Base-by-base conservation (phyloP, 75 land plant genomes). In the Selaginella moellendorffii region DNA sequence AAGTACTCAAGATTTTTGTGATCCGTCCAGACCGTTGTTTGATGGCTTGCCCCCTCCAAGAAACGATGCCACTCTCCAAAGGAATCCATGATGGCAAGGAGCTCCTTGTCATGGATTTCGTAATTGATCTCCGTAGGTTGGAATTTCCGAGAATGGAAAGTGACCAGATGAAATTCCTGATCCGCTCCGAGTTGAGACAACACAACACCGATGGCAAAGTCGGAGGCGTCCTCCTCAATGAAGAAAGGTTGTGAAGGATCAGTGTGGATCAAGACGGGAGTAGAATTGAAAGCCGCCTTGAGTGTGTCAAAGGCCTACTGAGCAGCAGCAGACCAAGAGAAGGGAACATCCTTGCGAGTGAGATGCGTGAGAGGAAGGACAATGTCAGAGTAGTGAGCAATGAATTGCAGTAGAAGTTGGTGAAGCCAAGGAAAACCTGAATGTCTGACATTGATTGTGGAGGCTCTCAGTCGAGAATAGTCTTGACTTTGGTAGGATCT, bases 1-100 rank as follows among this genome's bases (percentile, higher is more conserved):
- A 68, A 68, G 31, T 68, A 68, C 21, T 53, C 28, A 1, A 68
- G 30, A 23, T 68, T 68, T 31, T 68, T 71, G 29, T 71, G 73
- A 22, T 71, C 31, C 20, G 68, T 71, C n/a, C 31, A 23, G 17
- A 71, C 69, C 19, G 19, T 27, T 36, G 56, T 42, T 25, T 2
- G 30, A 59, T 70, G 65, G 42, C 19, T 27, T 1, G 26, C 63
- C 12, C 74, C 63, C 23, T 72, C 25, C 10, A 72, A 20, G 23
- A 61, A 70, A 58, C 24, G 71, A 27, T 54, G 68, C 20, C 72
- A 70, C 36, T 63, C 65, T 24, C 42, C 54, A 31, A 70, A 70
- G 12, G 67, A 20, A 63, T 29, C 28, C 8, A 70, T 53, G 26
- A 70, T 53, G n/a, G 54, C 68, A 12, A 26, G 22, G 20, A 70